phyloP scores from a whole-genome alignment of 345 rosid genomes.

The Euphorbia pulcherrima region DNA sequence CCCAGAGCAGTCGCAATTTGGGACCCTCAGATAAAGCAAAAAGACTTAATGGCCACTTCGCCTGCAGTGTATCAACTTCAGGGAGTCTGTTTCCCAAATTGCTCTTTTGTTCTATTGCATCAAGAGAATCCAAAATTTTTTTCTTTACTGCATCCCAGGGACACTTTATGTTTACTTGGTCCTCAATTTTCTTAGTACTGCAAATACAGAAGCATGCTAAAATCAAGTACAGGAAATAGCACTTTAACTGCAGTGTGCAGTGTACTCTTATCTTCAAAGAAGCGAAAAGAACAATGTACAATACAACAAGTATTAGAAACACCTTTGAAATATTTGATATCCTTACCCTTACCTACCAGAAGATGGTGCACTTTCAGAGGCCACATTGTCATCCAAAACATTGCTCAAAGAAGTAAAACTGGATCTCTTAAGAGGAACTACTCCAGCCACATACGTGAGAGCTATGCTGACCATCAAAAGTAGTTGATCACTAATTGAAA shows the following conservation, averaged over 20 bases:
- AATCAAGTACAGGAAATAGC: slow-evolving; percentile 13
- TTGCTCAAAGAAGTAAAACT: slow-evolving; percentile 30
- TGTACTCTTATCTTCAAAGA: slow-evolving; percentile 4
- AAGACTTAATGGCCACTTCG: slow-evolving; percentile 57
- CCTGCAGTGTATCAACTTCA: slow-evolving; percentile 40
- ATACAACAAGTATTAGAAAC: neutral
- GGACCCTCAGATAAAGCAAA: slow-evolving; percentile 68
- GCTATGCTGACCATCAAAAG: slow-evolving; percentile 64
- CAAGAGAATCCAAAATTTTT: slow-evolving; percentile 70
- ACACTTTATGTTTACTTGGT: slow-evolving; percentile 31
- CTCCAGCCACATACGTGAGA: slow-evolving; percentile 82
- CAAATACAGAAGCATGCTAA: slow-evolving; percentile 16
- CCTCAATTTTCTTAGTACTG: slow-evolving; percentile 41
- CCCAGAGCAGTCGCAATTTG: slow-evolving; percentile 63
- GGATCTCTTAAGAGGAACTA: slow-evolving; percentile 51
- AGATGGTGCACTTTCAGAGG: slow-evolving; percentile 39
- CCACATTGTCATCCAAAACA: slow-evolving; percentile 24
- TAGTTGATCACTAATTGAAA: slow-evolving; percentile 62
- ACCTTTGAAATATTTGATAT: slow-evolving; percentile 20
- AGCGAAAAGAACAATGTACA: neutral
- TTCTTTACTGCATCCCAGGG: slow-evolving; percentile 61
- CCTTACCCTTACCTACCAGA: slow-evolving; percentile 95
- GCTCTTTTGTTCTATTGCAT: slow-evolving; percentile 39
- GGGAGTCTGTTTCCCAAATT: slow-evolving; percentile 37
- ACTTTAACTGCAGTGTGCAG: neutral